Base-by-base conservation (phyloP, 208 protist species). In the Giardia muris region DNA sequence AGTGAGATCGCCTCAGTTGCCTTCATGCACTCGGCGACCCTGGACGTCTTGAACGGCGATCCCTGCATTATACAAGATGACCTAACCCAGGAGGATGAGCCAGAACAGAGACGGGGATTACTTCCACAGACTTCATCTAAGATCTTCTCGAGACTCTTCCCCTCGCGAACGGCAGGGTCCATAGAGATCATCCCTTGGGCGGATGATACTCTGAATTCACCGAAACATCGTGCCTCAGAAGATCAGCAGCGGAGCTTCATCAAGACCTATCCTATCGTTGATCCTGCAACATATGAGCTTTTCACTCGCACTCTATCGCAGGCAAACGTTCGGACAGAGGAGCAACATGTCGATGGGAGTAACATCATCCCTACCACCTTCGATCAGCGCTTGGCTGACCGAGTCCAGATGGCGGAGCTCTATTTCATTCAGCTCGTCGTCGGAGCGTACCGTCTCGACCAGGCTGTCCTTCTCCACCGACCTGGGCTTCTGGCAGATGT, bases 221-320 rank as follows among this genome's bases (percentile, higher is more conserved):
- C n/a, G n/a, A 30, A 76, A 30, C 57, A 76, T 76, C 30, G 10
- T 76, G 10, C 57, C 10, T 10, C 30, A 76, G 57, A 76, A 39
- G 57, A 76, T 76, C n/a, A n/a, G n/a, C n/a, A n/a, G n/a, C n/a
- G n/a, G n/a, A 76, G 19, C 57, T 76, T 76, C 57, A 76, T 76
- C 57, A 76, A 76, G 57, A 76, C 19, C 57, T 76, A 76, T 76
- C 57, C 57, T 76, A 76, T 76, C 30, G 57, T 76, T 30, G 57
- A 76, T 76, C 57, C 57, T 39, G 19, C 10, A 76, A 30, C 57
- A 30, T 76, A 76, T 30, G 57, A 76, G 19, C 19, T 30, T 39
- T 76, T 76, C 57, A 39, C 19, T 30, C 10, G 57, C 10, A 30
- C 57, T 30, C 19, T 76, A 39, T 10, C 57, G 57, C 57, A 76